Base-by-base conservation (phyloP, 768 basidiomycete species). In the Dioszegia crocea region DNA sequence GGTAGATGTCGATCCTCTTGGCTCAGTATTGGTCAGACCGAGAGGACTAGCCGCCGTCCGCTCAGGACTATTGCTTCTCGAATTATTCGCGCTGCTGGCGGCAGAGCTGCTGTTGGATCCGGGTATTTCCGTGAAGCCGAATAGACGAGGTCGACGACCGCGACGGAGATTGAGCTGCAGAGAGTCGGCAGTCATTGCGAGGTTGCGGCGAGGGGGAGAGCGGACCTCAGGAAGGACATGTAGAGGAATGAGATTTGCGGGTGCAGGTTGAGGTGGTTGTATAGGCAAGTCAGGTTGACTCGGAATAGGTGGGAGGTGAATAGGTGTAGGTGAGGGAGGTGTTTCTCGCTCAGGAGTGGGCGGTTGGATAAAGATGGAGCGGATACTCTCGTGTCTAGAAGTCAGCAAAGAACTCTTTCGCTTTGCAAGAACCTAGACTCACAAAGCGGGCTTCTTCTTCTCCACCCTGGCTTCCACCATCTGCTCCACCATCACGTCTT, bases 121-220 rank as follows among this genome's bases (percentile, higher is more conserved):
- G n/a, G 60, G 52, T 50, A 76, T 58, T 39, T 75, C 75, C 8
- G 75, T 76, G 57, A 75, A 76, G 12, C 75, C 75, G 45, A 74
- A 75, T 23, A 76, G 56, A 26, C 67, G 38, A 5, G 73, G 71
- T 57, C 75, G 60, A 36, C 73, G 59, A 17, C 67, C 68, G 40
- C 64, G 39, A 21, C 62, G 56, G 12, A 64, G 61, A 9, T 59
- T 56, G 2, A 71, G 39, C 33, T 63, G 58, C 4, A 71, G 41
- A 3, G 65, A 66, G 48, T 70, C 74, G 1, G 68, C 38, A 0
- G 65, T 62, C 60, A 67, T 63, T 27, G 64, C 61, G 29, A 67
- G 58, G 6, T 57, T 49, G 21, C 65, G 58, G 21, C 65, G 63
- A 21, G 72, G 72, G n/a, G 74, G 74, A 17, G 74, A 76, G 43